Conservation (phyloP, 1,284 basidiomycete species). For the Meira miltonrushii region DNA sequence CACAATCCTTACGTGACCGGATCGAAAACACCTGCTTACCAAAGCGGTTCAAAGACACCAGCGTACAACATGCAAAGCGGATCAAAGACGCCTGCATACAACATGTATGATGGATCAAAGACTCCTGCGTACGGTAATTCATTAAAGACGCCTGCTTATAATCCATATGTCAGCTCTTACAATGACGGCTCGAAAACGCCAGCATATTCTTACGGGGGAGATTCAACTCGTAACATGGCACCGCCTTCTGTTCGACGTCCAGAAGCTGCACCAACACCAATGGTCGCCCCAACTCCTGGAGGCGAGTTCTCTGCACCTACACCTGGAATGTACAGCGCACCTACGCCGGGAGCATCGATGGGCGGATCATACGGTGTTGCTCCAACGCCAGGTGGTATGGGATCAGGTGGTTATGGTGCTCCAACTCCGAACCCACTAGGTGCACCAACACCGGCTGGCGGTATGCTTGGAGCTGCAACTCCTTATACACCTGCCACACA, state of each 20-base stretch:
- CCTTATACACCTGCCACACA: neutral
- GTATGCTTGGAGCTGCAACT: conserved; percentile 8
- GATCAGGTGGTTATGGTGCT: neutral
- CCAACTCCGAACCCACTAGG: conserved; percentile 9
- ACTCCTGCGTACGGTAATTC: conserved; percentile 16
- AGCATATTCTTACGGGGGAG: conserved; percentile 3
- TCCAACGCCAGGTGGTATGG: neutral
- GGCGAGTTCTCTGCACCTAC: conserved; percentile 2
- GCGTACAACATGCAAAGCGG: conserved; percentile 34
- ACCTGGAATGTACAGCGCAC: conserved; percentile 4
- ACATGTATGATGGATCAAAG: conserved; percentile 7
- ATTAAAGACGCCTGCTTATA: conserved; percentile 12
- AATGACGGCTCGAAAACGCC: conserved; percentile 12
- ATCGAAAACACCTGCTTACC: conserved; percentile 24
- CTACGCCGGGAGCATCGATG: conserved; percentile 9
- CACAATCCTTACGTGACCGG: conserved; percentile 13
- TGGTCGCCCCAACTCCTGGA: neutral
- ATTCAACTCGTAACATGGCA: neutral
- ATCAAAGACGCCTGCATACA: conserved; percentile 47
- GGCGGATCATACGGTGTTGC: conserved; percentile 10
- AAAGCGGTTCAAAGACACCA: conserved; percentile 36
- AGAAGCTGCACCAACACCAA: conserved; percentile 9
- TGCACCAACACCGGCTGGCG: conserved; percentile 11
- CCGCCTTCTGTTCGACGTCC: conserved; percentile 7
- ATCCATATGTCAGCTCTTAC: neutral